These are phyloP conservation scores for Pseudohalonectria lignicola DNA, from an alignment of 2,329 filamentous ascomycete genomes.

Conservation along the genomic window DNA sequence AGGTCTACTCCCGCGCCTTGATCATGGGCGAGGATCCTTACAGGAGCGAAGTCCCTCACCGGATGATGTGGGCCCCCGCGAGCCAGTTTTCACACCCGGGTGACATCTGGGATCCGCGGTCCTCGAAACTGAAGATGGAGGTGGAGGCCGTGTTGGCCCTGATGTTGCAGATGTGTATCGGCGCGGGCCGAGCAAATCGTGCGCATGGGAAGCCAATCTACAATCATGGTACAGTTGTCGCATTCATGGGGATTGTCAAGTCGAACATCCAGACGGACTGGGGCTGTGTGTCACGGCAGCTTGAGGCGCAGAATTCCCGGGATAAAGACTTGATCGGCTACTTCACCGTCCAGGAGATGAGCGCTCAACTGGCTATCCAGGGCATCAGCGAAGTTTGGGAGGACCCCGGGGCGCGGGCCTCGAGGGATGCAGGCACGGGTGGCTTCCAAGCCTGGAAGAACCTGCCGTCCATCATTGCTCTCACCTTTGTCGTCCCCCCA, in stretches of 20 bases:
- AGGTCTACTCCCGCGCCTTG: too few relatives aligned
- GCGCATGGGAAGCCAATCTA: conserved; percentile 8
- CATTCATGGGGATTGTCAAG: conserved; percentile 25
- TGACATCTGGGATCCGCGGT: not conserved
- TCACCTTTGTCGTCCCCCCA: conserved; percentile 24
- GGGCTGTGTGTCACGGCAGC: conserved; percentile 13
- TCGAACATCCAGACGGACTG: conserved; percentile 22
- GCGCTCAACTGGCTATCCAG: conserved; percentile 22
- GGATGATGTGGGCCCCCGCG: conserved; percentile 9
- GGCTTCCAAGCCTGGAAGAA: conserved; percentile 24
- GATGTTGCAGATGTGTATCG: too few relatives aligned
- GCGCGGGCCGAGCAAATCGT: too few relatives aligned
- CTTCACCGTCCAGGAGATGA: conserved; percentile 23
- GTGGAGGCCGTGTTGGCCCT: conserved; percentile 24
- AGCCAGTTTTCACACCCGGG: conserved; percentile 14
- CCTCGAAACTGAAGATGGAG: conserved; percentile 17
- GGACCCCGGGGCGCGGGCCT: too few relatives aligned
- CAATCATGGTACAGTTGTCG: conserved; percentile 26
- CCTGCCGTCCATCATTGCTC: conserved; percentile 22
- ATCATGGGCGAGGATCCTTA: too few relatives aligned
- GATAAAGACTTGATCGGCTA: conserved; percentile 13
- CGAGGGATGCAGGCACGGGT: conserved; percentile 9
- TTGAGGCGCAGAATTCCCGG: not conserved
- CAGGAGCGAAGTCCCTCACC: too few relatives aligned
- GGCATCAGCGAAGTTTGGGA: conserved; percentile 19